Conservation (phyloP, 73 alveolate genomes). For the Paramecium caudatum region DNA sequence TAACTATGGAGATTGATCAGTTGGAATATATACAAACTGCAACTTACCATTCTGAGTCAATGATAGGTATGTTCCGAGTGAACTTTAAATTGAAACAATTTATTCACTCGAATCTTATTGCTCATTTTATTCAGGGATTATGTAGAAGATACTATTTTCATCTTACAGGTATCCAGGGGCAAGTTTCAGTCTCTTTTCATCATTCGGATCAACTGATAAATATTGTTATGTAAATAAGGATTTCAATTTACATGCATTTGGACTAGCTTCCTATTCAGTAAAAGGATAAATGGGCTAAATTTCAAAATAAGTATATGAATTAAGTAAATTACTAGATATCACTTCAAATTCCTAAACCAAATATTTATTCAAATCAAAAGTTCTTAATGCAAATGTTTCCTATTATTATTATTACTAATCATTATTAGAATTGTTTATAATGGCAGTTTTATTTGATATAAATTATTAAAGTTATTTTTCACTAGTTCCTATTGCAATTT, state of each 20-base stretch:
- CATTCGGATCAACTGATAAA: constrained; percentile 58
- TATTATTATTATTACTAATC: constrained; percentile 5
- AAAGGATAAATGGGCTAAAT: constrained; percentile 44
- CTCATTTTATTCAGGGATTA: background rate
- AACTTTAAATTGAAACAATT: background rate
- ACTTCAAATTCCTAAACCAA: constrained; percentile 49
- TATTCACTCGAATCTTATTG: background rate
- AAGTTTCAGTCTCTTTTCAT: constrained; percentile 55
- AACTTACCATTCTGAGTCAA: constrained; percentile 30
- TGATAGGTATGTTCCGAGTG: constrained; percentile 1
- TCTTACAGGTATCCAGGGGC: constrained; percentile 29
- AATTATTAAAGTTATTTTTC: constrained; percentile 11
- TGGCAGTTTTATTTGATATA: background rate
- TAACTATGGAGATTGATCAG: constrained; percentile 17
- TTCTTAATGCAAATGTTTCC: constrained; percentile 37
- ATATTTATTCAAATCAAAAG: constrained; percentile 24
- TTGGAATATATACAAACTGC: background rate
- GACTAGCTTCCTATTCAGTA: constrained; percentile 25
- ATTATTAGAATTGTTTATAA: constrained; percentile 4
- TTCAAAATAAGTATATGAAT: constrained; percentile 52
- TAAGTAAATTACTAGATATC: background rate
- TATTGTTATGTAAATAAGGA: constrained; percentile 31
- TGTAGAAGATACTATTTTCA: background rate
- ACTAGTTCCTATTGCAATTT: background rate
- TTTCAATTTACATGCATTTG: constrained; percentile 58